A percentile compares a stretch with the other conserved stretches of the same genome.
Conservation (phyloP, 2,329 filamentous ascomycete species). For the Daldinia sp. region DNA sequence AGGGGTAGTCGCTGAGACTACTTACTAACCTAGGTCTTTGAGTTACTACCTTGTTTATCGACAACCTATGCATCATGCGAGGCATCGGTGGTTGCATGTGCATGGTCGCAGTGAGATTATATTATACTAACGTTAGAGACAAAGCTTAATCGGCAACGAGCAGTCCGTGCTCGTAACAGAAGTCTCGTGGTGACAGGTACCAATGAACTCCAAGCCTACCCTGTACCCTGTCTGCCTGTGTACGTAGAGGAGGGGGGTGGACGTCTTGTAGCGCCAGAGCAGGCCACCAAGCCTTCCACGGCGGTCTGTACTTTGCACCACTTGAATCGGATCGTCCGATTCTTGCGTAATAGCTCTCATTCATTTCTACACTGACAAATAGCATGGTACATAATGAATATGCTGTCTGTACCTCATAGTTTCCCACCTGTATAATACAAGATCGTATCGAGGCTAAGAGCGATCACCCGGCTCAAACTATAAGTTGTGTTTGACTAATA, state of each 20-base stretch:
- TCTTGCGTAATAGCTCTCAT: neutral
- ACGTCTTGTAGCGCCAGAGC: neutral
- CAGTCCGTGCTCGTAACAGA: neutral
- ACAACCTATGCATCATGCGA: constrained; percentile 5
- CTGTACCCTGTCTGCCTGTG: neutral
- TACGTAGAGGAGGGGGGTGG: neutral
- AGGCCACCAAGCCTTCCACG: constrained; percentile 9
- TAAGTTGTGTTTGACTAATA: neutral
- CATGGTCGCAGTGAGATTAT: constrained; percentile 16
- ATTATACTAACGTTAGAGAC: neutral
- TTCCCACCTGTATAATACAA: neutral
- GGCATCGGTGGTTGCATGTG: constrained; percentile 7
- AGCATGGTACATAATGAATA: neutral
- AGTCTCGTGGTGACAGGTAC: constrained; percentile 1
- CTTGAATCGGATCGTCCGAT: constrained; percentile 5
- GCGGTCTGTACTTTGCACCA: neutral
- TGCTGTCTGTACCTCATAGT: neutral
- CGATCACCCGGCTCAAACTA: neutral
- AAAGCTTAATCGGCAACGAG: no score
- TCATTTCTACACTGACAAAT: neutral
- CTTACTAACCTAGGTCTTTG: neutral
- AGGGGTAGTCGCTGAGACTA: neutral
- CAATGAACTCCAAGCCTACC: neutral
- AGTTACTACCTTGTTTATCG: neutral
- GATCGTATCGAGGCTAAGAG: neutral